Evolutionary conservation across 2,329 filamentous ascomycete species (phyloP), one percentile per base, ranked within the genome.

Genomic region (Neocatenulostroma microsporum): DNA sequence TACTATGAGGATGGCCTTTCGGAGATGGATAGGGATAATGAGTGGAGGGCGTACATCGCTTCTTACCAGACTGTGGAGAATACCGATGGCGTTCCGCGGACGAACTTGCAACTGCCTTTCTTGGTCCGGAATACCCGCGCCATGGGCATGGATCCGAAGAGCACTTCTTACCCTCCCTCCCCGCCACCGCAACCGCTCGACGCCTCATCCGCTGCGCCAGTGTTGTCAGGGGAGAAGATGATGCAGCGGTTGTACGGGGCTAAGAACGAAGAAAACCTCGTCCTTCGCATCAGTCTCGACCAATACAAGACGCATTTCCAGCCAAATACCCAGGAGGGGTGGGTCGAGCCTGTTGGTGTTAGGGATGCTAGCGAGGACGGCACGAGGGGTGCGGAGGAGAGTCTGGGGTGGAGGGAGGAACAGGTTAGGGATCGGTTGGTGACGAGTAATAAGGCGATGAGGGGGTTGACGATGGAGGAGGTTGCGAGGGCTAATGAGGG

Each of bases 11-110:
- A 81, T 39, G 80, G 86, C 44, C 73, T 78, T 17, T 72, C 69
- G 35, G 62, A 68, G 3, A 35, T 50, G 12, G 54, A 58, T 34
- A 45, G 41, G 8, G 72, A 78, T 46, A 71, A 72, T 44, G 68
- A 78, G 25, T 98, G 91, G 91, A 84, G 89, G 51, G 94, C 93
- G 65, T 98, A 98, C 58, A 85, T 94, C 39, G 88, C 89, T 13
- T 87, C 88, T 0, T 96, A 84, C 61, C 84, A 86, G 48, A 84
- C 86, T 45, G 75, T 88, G 17, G 86, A 94, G 54, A 84, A 85
- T 2, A 98, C 91, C 0, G 70, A 66, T 36, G 61, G 62, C 29
- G 55, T 70, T 18, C 46, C 52, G 12, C 36, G 40, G 12, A 36
- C 27, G 13, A 30, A 32, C 12, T 36, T 68, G n/a, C 46, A 51